Evolutionary conservation across 2,329 filamentous ascomycete species (phyloP).

Genomic region (Paraphoma chrysanthemicola): DNA sequence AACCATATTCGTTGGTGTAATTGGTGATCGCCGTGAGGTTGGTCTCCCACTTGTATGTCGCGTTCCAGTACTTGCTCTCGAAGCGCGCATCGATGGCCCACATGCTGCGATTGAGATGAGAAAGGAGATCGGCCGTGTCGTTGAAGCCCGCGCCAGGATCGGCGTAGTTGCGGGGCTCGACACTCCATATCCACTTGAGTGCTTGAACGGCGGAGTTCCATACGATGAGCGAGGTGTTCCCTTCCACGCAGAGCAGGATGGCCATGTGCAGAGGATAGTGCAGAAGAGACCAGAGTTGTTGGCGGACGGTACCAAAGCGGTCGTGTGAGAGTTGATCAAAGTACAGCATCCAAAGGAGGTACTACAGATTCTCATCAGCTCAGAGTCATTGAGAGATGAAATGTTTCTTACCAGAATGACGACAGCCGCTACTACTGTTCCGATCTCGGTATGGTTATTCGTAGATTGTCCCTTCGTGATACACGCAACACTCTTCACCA

Average conservation of each 20-base stretch:
- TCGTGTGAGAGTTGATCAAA: constrained; percentile 60
- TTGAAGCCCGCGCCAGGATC: constrained; percentile 22
- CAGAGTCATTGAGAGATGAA: neutral
- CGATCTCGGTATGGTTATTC: constrained; percentile 27
- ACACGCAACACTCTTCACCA: constrained; percentile 50
- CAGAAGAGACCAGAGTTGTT: constrained; percentile 62
- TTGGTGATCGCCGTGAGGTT: constrained; percentile 32
- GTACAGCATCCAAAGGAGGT: constrained; percentile 52
- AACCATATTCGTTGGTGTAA: constrained; percentile 24
- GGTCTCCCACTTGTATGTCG: constrained; percentile 25
- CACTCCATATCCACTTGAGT: constrained; percentile 26
- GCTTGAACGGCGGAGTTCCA: constrained; percentile 34
- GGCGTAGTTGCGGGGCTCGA: constrained; percentile 17
- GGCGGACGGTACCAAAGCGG: constrained; percentile 58
- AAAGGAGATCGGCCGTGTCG: constrained; percentile 8
- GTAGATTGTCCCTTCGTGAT: constrained; percentile 27
- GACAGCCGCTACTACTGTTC: constrained; percentile 27
- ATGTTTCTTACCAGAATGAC: constrained; percentile 15
- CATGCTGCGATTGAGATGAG: constrained; percentile 29
- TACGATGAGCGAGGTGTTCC: constrained; percentile 42
- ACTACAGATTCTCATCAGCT: neutral
- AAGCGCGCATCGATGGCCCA: constrained; percentile 23
- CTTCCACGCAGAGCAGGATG: constrained; percentile 67
- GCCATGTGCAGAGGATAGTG: constrained; percentile 69
- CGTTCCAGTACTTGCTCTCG: constrained; percentile 24